These are phyloP conservation scores for Claviceps pazoutovae DNA, from an alignment of 2,329 filamentous ascomycete genomes.

Conservation along the genomic window DNA sequence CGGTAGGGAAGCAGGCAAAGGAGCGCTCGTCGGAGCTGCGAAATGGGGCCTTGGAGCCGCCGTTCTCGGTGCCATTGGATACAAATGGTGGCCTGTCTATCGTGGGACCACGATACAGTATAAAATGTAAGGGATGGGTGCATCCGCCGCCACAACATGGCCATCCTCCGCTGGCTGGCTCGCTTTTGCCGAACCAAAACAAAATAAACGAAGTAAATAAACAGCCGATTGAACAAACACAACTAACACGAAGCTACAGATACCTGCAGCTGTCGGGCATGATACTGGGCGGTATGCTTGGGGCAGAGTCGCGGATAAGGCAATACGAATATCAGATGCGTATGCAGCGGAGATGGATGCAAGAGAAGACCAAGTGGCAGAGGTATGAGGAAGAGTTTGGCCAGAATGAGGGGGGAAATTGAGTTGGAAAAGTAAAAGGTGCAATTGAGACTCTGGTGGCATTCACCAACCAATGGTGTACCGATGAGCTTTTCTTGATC, in stretches of 20 bases:
- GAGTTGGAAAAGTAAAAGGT: neutral
- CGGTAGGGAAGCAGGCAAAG: constrained; percentile 56
- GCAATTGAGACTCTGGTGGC: neutral
- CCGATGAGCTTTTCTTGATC: too few species aligned
- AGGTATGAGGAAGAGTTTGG: constrained; percentile 48
- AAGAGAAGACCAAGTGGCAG: constrained; percentile 56
- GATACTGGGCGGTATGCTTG: constrained; percentile 64
- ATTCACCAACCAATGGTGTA: neutral
- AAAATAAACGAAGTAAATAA: neutral
- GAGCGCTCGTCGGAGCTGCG: constrained; percentile 50
- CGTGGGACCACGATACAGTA: constrained; percentile 60
- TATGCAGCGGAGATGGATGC: constrained; percentile 46
- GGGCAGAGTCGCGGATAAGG: constrained; percentile 56
- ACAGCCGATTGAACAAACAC: neutral
- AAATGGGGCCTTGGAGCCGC: constrained; percentile 61
- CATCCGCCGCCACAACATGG: neutral
- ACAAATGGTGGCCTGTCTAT: constrained; percentile 55
- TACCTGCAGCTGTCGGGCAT: constrained; percentile 78
- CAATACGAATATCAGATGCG: constrained; percentile 53
- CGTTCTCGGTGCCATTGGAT: constrained; percentile 47
- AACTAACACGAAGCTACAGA: constrained; percentile 25
- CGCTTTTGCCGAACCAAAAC: neutral
- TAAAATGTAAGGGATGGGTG: constrained; percentile 46
- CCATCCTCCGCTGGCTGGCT: neutral
- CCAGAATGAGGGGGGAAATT: constrained; percentile 25